Evolutionary conservation across 495 filamentous ascomycete species (phyloP), one percentile per base, ranked within the genome.

Genomic region (Penicillium psychrofluorescens): DNA sequence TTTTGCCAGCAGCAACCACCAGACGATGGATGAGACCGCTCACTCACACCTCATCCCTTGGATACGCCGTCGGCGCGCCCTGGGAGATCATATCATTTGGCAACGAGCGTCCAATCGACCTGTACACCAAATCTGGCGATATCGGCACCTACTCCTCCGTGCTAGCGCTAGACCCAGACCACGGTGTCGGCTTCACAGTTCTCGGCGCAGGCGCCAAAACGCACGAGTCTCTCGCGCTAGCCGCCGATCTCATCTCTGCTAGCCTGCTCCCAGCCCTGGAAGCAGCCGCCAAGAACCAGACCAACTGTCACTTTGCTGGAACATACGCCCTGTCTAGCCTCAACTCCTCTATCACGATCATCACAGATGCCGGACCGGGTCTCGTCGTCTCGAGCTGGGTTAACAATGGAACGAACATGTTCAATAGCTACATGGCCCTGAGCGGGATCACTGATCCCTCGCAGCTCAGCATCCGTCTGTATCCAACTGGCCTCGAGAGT

Each of bases 101-200:
- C 47, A 0, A 35, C 16, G 29, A 46, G 12, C 56, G 62, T 6
- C 44, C 66, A 0, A 55, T 75, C 28, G 74, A 79, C 15, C 54
- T 79, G n/a, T 81, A 80, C 58, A 75, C 71, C 34, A 80, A 80
- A 48, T 45, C 56, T 13, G 78, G 78, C 3, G 75, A 76, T 41
- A 46, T 77, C 6, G 63, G 61, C 10, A 31, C 43, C 5, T 81
- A 79, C 49, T 69, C 71, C 29, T 59, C 63, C 38, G 42, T 68
- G 4, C 16, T 79, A 12, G 70, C 58, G 1, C 56, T 81, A 0
- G 55, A 70, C 27, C 74, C 76, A 0, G 77, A 79, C 51, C 74
- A 77, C 49, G 67, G 63, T 38, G 57, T 74, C n/a, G 75, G 77
- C 38, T 76, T 76, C 30, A 65, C 64, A 0, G 48, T 82, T 7